Base-by-base conservation (phyloP, 306 rosid species). In the Ochetophila trinervis region DNA sequence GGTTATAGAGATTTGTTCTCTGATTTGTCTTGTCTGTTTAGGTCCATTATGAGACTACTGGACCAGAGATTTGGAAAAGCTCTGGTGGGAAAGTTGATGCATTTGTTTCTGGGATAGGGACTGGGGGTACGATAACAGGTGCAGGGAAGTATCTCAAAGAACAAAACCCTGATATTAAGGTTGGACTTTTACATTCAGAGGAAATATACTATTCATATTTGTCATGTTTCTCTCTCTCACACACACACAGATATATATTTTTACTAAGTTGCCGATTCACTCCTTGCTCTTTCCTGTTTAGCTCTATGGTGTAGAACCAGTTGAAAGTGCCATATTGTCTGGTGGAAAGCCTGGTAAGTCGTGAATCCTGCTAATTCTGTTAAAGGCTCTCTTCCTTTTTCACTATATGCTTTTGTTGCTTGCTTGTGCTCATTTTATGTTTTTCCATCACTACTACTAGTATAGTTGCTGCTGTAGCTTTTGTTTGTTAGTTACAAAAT, bases 61-160 rank as follows among this genome's bases (percentile, higher is more conserved):
- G 97, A 69, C 95, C 97, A 24, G 98, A 91, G 83, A 83, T 91
- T n/a, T 91, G 97, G 97, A 82, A 76, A 69, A 78, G 90, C 65
- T 67, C 96, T 1, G 71, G 68, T 58, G 92, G 87, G 23, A 87
- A 91, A 79, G 82, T 87, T n/a, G 95, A 88, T 52, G 92, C 87
- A n/a, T 58, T 91, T 67, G 90, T 91, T 71, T 88, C 98, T 30
- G 98, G 96, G 66, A 89, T 88, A 70, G 95, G 98, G 67, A 91
- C 98, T 18, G 98, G 98, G 58, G 98, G 98, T 56, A 91, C 98
- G 6, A 11, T 88, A 70, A 86, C 98, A 15, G 97, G 96, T 59
- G 87, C 82, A 34, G 97, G 97, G 72, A 88, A 78, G 73, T 91
- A 83, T 76, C 86, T 91, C 67, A 89, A 83, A 80, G 98, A 91